A percentile compares a stretch with the other conserved stretches of the same genome.
These are phyloP conservation scores for Vachellia collinsii DNA, from an alignment of 306 rosid species.

Conservation along the genomic window DNA sequence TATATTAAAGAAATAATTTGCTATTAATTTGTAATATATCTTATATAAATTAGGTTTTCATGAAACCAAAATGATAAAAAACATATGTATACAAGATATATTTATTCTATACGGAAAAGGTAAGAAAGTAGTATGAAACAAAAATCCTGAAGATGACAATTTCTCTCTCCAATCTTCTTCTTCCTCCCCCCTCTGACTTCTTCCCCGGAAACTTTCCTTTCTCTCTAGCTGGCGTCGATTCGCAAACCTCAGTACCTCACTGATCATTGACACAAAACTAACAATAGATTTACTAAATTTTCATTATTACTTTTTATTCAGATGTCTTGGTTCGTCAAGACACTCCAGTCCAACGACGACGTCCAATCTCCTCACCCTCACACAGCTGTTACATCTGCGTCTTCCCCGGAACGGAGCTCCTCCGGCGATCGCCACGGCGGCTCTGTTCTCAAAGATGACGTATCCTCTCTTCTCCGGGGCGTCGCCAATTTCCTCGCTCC, in stretches of 20 bases:
- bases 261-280: neutral
- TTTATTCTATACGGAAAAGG: too few relatives aligned
- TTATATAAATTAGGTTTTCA: too few relatives aligned
- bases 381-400: constrained; percentile 26
- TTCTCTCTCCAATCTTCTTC: neutral
- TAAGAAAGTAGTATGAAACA: too few relatives aligned
- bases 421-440: constrained; percentile 42
- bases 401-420: constrained; percentile 33
- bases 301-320: neutral
- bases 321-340: constrained; percentile 87
- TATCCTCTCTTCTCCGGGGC: constrained; percentile 71
- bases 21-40: too few relatives aligned
- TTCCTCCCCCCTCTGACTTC: neutral
- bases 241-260: neutral
- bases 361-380: constrained; percentile 35
- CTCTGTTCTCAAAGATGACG: constrained; percentile 53
- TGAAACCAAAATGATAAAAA: too few relatives aligned
- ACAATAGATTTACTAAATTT: neutral
- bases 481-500: constrained; percentile 90
- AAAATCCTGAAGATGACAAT: too few relatives aligned
- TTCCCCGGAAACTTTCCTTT: neutral
- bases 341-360: constrained; percentile 47
- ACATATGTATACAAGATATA: too few relatives aligned
- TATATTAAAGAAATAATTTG: too few relatives aligned
- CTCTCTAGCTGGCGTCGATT: neutral